Conservation (phyloP, 1,139 yeast species). For the Debaryomycetaceae sp. region DNA sequence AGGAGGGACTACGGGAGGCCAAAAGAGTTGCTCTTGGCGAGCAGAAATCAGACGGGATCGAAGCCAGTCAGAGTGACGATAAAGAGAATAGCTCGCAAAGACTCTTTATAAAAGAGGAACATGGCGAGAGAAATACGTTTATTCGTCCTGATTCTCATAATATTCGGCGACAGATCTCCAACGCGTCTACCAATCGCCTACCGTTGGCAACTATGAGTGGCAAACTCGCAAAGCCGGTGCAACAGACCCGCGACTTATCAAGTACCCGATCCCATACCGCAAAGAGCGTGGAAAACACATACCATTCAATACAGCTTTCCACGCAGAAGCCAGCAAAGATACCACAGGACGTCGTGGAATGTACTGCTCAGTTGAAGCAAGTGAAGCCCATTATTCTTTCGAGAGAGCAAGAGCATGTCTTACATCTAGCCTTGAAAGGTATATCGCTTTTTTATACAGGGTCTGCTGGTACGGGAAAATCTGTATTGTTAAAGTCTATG, state of each 20-base stretch:
- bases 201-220: background rate
- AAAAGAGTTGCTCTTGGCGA: too few relatives aligned
- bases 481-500: constrained; percentile 67
- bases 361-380: constrained; percentile 10
- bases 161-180: background rate
- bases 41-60: background rate
- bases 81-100: background rate
- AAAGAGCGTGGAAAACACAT: constrained; percentile 3
- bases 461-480: constrained; percentile 95
- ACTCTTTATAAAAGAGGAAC: background rate
- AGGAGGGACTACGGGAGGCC: background rate
- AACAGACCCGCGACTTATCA: background rate
- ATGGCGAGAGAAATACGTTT: background rate
- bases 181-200: background rate
- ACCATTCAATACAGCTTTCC: constrained; percentile 10
- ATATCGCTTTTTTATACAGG: constrained; percentile 81
- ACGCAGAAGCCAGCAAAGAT: constrained; percentile 6
- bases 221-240: background rate
- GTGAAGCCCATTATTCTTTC: constrained; percentile 40
- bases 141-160: background rate
- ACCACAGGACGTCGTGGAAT: background rate
- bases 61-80: background rate
- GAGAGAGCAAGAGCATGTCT: constrained; percentile 38
- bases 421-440: constrained; percentile 37
- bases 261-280: background rate